phyloP scores from a whole-genome alignment of 1,284 basidiomycete species.

The Lignosus rhinocerotis region DNA sequence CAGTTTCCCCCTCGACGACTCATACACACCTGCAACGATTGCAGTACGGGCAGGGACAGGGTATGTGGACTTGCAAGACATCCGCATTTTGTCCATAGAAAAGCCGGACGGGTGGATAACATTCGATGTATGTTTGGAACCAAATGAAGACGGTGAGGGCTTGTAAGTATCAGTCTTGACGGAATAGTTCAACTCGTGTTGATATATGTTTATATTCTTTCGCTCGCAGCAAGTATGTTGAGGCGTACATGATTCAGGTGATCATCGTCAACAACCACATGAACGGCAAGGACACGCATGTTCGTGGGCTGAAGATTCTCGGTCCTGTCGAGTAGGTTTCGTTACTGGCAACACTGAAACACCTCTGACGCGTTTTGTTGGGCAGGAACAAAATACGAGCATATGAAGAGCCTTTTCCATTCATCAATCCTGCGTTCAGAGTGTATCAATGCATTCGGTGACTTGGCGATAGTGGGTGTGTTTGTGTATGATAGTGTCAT shows the following conservation, averaged over 20 bases:
- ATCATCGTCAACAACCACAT: constrained; percentile 93
- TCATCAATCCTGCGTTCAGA: constrained; percentile 63
- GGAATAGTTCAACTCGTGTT: background rate
- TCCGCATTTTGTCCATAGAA: constrained; percentile 80
- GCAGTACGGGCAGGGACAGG: constrained; percentile 92
- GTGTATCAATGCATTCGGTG: constrained; percentile 56
- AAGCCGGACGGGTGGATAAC: constrained; percentile 96
- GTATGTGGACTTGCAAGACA: constrained; percentile 89
- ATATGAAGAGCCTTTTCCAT: constrained; percentile 70
- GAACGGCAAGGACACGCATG: constrained; percentile 99
- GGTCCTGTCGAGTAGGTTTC: constrained; percentile 77
- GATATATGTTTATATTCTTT: too few species aligned
- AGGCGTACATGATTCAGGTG: constrained; percentile 89
- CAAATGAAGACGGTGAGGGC: constrained; percentile 74
- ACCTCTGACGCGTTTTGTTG: background rate
- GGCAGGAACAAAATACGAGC: constrained; percentile 36
- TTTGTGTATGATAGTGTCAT: background rate
- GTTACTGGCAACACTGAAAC: background rate
- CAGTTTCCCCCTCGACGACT: constrained; percentile 89
- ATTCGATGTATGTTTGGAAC: constrained; percentile 83
- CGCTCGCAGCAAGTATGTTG: constrained; percentile 72
- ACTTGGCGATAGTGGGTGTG: too few species aligned
- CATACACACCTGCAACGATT: constrained; percentile 93
- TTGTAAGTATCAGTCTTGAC: constrained; percentile 45
- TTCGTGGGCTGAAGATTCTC: constrained; percentile 85